These are phyloP conservation scores for Massariosphaeria phaeospora DNA, from an alignment of 495 filamentous ascomycete genomes.

Conservation along the genomic window DNA sequence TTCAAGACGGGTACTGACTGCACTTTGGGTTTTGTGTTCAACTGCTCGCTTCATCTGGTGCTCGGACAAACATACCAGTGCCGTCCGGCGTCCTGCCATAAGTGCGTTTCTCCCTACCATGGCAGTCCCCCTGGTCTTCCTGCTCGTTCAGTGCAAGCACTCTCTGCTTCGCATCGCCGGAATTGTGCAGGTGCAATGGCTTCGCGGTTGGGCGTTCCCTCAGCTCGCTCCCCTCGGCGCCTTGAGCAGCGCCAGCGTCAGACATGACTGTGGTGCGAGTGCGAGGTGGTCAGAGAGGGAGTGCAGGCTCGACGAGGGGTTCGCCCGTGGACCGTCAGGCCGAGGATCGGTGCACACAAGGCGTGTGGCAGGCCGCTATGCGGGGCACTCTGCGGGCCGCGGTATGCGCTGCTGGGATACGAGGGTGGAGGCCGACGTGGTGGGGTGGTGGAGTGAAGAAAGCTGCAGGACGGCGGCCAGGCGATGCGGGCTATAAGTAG, in stretches of 20 bases:
- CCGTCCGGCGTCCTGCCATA: constrained; percentile 91
- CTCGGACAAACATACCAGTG: constrained; percentile 57
- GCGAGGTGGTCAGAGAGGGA: background rate
- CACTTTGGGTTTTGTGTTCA: background rate
- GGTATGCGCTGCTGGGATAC: background rate
- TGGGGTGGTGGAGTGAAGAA: background rate
- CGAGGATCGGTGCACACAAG: constrained; percentile 1
- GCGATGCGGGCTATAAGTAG: background rate
- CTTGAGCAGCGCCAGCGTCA: background rate
- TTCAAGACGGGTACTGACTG: background rate
- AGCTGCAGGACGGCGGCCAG: background rate
- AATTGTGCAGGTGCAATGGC: constrained; percentile 8
- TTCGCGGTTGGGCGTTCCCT: constrained; percentile 12
- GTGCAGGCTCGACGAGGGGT: background rate
- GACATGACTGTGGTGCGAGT: constrained; percentile 12
- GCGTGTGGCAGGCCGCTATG: constrained; percentile 1
- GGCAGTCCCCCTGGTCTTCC: constrained; percentile 45
- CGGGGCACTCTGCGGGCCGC: background rate
- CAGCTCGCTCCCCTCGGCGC: constrained; percentile 15
- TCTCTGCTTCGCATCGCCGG: constrained; percentile 16
- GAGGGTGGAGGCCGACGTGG: background rate
- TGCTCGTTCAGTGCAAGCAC: constrained; percentile 29
- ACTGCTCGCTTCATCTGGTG: background rate
- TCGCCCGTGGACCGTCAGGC: background rate
- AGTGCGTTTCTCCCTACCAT: constrained; percentile 62